A percentile compares a stretch with the other conserved stretches of the same genome.
phyloP scores from a whole-genome alignment of 2,329 filamentous ascomycete genomes.

The Cryphonectria parasitica region DNA sequence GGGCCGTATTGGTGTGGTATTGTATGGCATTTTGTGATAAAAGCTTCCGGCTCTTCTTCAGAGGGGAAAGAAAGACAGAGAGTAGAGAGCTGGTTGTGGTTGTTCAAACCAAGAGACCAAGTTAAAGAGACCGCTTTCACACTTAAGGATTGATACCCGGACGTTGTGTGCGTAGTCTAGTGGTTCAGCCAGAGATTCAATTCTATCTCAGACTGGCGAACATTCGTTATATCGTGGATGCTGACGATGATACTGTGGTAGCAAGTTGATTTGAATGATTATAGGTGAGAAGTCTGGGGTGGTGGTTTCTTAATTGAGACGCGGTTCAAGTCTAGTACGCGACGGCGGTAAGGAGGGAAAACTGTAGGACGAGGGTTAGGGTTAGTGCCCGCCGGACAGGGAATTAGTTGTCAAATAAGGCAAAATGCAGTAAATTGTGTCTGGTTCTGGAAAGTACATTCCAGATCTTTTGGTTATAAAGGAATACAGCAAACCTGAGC shows the following conservation, averaged over 20 bases:
- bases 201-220: not conserved
- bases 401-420: not conserved
- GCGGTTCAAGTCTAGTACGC: slow-evolving; percentile 27
- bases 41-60: not conserved
- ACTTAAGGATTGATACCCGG: not conserved
- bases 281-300: slow-evolving; percentile 7
- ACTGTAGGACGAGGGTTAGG: not conserved
- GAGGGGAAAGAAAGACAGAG: not conserved
- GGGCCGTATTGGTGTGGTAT: slow-evolving; percentile 80
- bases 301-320: slow-evolving; percentile 29
- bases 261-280: slow-evolving; percentile 16
- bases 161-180: not conserved
- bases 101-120: not conserved
- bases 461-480: not conserved
- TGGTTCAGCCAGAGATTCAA: not conserved
- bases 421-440: not conserved
- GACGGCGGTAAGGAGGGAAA: not conserved
- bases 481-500: not conserved
- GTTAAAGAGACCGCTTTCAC: not conserved
- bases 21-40: slow-evolving; percentile 76
- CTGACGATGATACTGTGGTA: not conserved
- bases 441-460: not conserved
- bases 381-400: not conserved
- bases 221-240: not conserved
- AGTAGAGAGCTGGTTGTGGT: not conserved